Evolutionary conservation across 768 basidiomycete species (phyloP), one percentile per base, ranked within the genome.

Genomic region (Terana coerulea): DNA sequence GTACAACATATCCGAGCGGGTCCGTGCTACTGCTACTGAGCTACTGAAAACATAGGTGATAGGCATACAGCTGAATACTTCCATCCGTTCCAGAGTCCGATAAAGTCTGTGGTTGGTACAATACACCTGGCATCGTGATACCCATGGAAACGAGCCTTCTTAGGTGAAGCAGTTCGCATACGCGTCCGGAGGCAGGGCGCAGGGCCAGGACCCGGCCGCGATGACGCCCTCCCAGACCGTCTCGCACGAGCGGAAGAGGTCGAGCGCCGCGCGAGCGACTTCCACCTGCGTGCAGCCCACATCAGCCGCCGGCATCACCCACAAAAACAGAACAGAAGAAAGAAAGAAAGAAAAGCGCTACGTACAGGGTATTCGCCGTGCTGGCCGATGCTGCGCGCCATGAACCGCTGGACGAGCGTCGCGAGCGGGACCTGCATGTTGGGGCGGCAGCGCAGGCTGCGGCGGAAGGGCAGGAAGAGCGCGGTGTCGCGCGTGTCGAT

Each of bases 401-500:
- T 73, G 60, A 79, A 73, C 17, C 67, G 56, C 26, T 72, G 62
- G 37, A 78, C 72, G 25, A 81, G 72, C 4, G 64, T 68, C 29
- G 61, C 51, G 33, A 81, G 65, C 14, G 70, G 67, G 19, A 78
- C 57, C 12, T 70, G 59, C 10, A 43, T 44, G 39, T 57, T 59
- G n/a, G 62, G 58, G 45, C 65, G 64, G 50, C 61, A 71, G 47
- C 68, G 64, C 3, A 78, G 66, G 33, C 67, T 72, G 54, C 72
- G 72, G 14, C 75, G 72, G 40, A 81, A 67, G 9, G 80, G 78
- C 34, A 73, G 65, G 64, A 75, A 83, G 21, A 78, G 64, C 3
- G 78, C 79, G 11, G 77, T 68, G 53, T 82, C 80, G n/a, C 80
- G 72, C 1, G 79, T 81, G 53, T 76, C 59, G 35, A 79, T 63